These are phyloP conservation scores for Saposhnikovia divaricata DNA, from an alignment of 129 eudicot genomes.

Conservation along the genomic window DNA sequence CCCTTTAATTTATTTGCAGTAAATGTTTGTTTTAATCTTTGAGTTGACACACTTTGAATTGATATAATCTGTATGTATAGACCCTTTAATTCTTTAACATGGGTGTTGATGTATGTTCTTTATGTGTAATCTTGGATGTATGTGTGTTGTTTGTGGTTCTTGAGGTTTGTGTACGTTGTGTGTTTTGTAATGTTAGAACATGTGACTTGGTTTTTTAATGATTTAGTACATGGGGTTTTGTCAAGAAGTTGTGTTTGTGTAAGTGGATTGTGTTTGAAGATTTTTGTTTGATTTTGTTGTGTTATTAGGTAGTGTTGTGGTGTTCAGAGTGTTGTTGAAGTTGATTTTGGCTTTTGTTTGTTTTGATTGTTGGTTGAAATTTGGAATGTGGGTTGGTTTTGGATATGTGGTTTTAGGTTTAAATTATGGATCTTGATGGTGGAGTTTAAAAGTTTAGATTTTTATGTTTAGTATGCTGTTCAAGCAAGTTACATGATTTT, in stretches of 20 bases:
- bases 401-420: slow-evolving; percentile 11
- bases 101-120: slow-evolving; percentile 15
- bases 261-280: not conserved
- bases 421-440: slow-evolving; percentile 18
- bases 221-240: not conserved
- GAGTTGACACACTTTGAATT: slow-evolving; percentile 15
- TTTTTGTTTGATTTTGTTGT: not conserved
- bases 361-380: slow-evolving; percentile 9
- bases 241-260: not conserved
- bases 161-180: not conserved
- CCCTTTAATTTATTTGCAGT: not conserved
- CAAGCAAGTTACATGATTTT: not conserved
- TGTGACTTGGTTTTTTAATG: slow-evolving; percentile 1
- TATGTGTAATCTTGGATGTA: not conserved
- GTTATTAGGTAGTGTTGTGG: not conserved
- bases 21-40: not conserved
- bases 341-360: slow-evolving; percentile 5
- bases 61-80: slow-evolving; percentile 2
- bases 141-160: not conserved
- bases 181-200: slow-evolving; percentile 3
- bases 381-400: slow-evolving; percentile 19
- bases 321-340: not conserved
- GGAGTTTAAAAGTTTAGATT: slow-evolving; percentile 2
- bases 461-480: not conserved
- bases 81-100: slow-evolving; percentile 17